Conservation (phyloP, 106 monocot genomes). For the Dioscorea alata region DNA sequence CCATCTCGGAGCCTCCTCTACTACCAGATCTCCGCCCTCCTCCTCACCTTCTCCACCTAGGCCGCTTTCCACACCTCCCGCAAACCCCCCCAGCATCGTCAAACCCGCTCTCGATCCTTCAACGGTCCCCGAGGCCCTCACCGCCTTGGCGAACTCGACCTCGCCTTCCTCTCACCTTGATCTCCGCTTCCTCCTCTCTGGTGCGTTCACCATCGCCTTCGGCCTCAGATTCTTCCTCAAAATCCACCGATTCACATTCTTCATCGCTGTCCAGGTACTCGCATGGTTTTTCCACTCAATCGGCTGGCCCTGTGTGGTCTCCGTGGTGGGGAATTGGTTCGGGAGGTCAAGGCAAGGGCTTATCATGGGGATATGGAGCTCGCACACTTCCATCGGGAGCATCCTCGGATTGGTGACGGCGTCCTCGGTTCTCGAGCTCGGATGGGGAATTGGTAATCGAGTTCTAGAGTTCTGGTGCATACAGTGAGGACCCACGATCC, state of each 20-base stretch:
- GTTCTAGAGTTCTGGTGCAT: too few species aligned
- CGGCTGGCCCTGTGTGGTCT: conserved; percentile 88
- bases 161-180: conserved; percentile 76
- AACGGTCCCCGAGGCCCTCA: conserved; percentile 50
- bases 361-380: conserved; percentile 92
- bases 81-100: conserved; percentile 94
- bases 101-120: conserved; percentile 76
- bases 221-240: conserved; percentile 49
- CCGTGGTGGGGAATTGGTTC: conserved; percentile 92
- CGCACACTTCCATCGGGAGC: conserved; percentile 82
- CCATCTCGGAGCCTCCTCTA: conserved; percentile 8
- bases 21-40: conserved; percentile 47
- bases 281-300: conserved; percentile 64
- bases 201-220: conserved; percentile 39
- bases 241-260: conserved; percentile 54
- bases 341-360: conserved; percentile 54
- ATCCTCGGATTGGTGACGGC: conserved; percentile 80
- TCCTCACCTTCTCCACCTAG: conserved; percentile 79
- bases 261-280: conserved; percentile 44
- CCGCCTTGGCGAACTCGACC: conserved; percentile 96
- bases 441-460: too few species aligned
- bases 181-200: conserved; percentile 51
- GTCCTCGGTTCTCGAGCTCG: conserved; percentile 65
- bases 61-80: conserved; percentile 92
- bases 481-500: too few species aligned